phyloP scores from a whole-genome alignment of 306 rosid species.

The Quercus glauca region DNA sequence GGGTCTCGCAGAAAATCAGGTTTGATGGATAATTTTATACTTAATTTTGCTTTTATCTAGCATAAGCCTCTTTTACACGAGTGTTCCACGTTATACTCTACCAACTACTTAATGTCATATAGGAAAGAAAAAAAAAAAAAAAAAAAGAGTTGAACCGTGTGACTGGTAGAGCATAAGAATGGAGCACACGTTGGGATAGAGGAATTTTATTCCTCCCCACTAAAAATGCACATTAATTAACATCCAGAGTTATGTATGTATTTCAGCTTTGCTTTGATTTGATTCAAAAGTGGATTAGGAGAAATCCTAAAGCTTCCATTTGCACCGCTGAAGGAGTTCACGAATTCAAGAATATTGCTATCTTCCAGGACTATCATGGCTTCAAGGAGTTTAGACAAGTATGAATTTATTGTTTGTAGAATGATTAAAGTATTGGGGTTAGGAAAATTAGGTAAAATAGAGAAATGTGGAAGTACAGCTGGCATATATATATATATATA shows the following conservation, averaged over 20 bases:
- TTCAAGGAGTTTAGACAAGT: conserved; percentile 68
- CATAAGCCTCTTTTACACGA: no score
- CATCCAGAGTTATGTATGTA: not conserved
- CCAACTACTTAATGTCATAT: no score
- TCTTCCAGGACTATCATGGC: conserved; percentile 89
- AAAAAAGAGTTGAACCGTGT: no score
- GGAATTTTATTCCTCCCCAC: not conserved
- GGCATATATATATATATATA: not conserved
- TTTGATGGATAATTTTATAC: not conserved
- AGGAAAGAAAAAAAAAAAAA: no score
- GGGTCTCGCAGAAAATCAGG: conserved; percentile 97
- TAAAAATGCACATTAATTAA: not conserved
- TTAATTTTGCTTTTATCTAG: not conserved
- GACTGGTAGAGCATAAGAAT: no score
- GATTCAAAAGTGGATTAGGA: conserved; percentile 66
- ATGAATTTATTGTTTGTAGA: not conserved
- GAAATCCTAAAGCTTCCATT: conserved; percentile 70
- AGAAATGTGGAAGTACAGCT: not conserved
- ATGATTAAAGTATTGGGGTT: no score
- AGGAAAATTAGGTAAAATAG: not conserved
- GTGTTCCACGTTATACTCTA: no score
- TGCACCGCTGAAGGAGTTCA: conserved; percentile 73
- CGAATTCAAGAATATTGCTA: conserved; percentile 59
- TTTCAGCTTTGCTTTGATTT: conserved; percentile 61
- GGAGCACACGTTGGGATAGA: no score